Conservation (phyloP, 176 grass and related monocot genomes). For the Musa schizocarpa region DNA sequence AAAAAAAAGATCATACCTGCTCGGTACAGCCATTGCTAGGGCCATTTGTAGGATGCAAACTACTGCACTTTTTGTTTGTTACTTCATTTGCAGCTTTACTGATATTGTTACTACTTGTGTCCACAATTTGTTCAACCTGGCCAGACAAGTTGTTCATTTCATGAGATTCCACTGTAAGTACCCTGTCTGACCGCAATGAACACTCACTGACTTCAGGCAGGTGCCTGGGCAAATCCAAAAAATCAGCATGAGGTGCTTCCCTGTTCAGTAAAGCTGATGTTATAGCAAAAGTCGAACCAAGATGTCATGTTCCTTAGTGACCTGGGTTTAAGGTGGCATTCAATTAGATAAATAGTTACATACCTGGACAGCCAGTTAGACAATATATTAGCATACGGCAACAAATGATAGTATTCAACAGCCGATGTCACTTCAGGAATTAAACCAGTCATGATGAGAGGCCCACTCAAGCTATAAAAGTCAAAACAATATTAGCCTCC, state of each 20-base stretch:
- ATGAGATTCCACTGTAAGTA: too few species aligned
- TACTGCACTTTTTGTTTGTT: background rate
- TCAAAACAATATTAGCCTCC: background rate
- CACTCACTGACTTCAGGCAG: constrained; percentile 2
- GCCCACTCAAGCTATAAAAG: constrained; percentile 36
- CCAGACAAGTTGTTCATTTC: background rate
- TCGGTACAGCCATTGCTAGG: background rate
- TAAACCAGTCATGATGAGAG: constrained; percentile 24
- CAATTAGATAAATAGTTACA: constrained; percentile 5
- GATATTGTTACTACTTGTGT: background rate
- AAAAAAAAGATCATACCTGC: too few species aligned
- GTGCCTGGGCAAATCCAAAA: background rate
- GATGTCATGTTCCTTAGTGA: background rate
- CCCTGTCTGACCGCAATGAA: too few species aligned
- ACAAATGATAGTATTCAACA: constrained; percentile 43
- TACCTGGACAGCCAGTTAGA: constrained; percentile 31
- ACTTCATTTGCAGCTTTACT: background rate
- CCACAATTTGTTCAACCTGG: background rate
- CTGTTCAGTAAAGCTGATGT: constrained; percentile 16
- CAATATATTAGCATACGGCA: constrained; percentile 47
- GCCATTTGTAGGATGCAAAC: background rate
- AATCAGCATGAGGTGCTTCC: constrained; percentile 20
- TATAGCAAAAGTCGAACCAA: background rate
- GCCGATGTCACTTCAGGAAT: constrained; percentile 23
- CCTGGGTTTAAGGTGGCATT: background rate